A percentile compares a stretch with the other conserved stretches of the same genome.
These are phyloP conservation scores for Aspergillus homomorphus DNA, from an alignment of 495 filamentous ascomycete genomes.

Conservation along the genomic window DNA sequence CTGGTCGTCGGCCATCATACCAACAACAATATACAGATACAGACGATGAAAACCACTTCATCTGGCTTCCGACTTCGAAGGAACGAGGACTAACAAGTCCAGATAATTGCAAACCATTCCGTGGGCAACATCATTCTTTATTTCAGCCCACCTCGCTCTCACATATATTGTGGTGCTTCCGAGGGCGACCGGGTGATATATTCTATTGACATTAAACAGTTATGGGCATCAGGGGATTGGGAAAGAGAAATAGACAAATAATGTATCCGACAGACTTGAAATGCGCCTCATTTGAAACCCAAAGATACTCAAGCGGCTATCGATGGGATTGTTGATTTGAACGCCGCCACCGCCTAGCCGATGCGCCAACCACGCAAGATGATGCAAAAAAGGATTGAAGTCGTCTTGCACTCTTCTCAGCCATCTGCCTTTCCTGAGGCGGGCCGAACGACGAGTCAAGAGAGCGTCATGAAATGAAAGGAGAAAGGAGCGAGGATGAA, in stretches of 20 bases:
- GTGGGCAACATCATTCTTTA: slow-evolving; percentile 1
- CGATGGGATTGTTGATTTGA: not conserved
- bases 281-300: not conserved
- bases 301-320: not conserved
- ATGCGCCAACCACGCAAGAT: slow-evolving; percentile 16
- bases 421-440: slow-evolving; percentile 13
- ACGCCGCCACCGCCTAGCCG: slow-evolving; percentile 13
- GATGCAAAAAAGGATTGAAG: slow-evolving; percentile 2
- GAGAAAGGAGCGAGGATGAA: not conserved
- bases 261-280: slow-evolving; percentile 7
- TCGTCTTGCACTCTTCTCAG: not conserved
- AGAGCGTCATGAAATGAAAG: not conserved
- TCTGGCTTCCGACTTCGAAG: not conserved
- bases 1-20: not conserved
- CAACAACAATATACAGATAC: slow-evolving; percentile 4
- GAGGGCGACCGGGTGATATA: slow-evolving; percentile 3
- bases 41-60: slow-evolving; percentile 1
- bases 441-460: not conserved
- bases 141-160: not conserved
- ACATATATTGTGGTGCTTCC: not conserved
- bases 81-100: not conserved
- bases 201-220: slow-evolving; percentile 27
- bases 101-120: not conserved
- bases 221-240: slow-evolving; percentile 16
- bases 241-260: slow-evolving; percentile 2